phyloP scores from a whole-genome alignment of 176 grass and related monocot species.

The Lolium perenne region DNA sequence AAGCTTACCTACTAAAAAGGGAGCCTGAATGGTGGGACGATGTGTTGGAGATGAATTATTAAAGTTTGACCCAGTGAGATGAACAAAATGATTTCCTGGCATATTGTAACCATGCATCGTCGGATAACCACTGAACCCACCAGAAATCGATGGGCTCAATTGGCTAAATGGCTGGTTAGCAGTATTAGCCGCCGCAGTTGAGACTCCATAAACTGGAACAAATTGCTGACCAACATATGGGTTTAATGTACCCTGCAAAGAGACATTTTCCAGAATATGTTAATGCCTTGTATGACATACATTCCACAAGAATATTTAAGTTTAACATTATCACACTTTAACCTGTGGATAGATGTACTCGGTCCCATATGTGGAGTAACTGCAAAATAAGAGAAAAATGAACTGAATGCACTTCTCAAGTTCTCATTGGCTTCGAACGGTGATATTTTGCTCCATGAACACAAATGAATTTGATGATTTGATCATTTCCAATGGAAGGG shows the following conservation, averaged over 20 bases:
- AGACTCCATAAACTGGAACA: conserved; percentile 71
- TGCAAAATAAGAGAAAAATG: conserved; percentile 68
- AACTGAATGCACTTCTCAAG: conserved; percentile 48
- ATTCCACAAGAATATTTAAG: conserved; percentile 18
- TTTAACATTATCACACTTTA: conserved; percentile 39
- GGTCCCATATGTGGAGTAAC: conserved; percentile 76
- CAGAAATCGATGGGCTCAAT: conserved; percentile 65
- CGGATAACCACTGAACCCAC: conserved; percentile 57
- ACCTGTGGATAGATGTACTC: conserved; percentile 97
- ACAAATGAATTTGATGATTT: neutral
- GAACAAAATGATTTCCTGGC: conserved; percentile 71
- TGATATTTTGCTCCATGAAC: conserved; percentile 35
- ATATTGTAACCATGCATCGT: conserved; percentile 71
- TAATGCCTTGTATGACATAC: conserved; percentile 22
- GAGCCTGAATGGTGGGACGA: conserved; percentile 72
- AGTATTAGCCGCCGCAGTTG: conserved; percentile 68
- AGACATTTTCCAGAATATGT: conserved; percentile 24
- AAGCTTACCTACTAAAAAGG: conserved; percentile 74
- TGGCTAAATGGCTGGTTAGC: conserved; percentile 68
- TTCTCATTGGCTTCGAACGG: conserved; percentile 37
- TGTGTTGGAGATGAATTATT: conserved; percentile 56
- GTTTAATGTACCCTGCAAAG: conserved; percentile 72
- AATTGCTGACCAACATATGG: conserved; percentile 82
- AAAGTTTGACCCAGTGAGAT: conserved; percentile 69
- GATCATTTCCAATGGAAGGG: neutral